These are phyloP conservation scores for Lophiotrema nucula DNA, from an alignment of 495 filamentous ascomycete genomes.

Conservation along the genomic window DNA sequence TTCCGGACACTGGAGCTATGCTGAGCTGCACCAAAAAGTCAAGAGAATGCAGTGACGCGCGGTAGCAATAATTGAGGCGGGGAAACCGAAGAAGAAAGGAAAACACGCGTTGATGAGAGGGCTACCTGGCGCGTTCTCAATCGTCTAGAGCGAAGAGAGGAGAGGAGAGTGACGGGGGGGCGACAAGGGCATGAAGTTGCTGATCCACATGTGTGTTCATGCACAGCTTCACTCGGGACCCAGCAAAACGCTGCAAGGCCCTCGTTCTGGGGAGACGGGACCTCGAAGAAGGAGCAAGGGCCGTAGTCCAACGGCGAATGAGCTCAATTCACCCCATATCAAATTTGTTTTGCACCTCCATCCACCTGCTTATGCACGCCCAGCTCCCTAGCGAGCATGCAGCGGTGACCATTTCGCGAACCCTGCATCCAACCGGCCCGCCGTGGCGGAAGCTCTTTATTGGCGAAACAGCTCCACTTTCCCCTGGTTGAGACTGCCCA, in stretches of 20 bases:
- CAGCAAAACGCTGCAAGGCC: conserved; percentile 12
- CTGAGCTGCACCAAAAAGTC: background rate
- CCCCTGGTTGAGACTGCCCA: background rate
- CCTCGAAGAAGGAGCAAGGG: background rate
- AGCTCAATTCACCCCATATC: conserved; percentile 21
- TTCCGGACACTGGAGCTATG: conserved; percentile 1
- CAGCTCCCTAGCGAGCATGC: conserved; percentile 13
- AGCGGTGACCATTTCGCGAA: background rate
- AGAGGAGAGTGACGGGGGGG: conserved; percentile 14
- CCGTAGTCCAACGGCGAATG: conserved; percentile 4
- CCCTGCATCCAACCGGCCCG: conserved; percentile 21
- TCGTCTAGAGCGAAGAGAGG: conserved; percentile 2
- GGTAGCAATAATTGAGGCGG: background rate
- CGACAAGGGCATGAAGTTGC: conserved; percentile 21
- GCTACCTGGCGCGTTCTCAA: conserved; percentile 22
- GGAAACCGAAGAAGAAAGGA: background rate
- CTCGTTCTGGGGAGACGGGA: conserved; percentile 17
- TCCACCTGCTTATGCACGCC: conserved; percentile 15
- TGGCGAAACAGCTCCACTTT: conserved; percentile 17
- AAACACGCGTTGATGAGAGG: conserved; percentile 5
- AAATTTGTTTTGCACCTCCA: conserved; percentile 28
- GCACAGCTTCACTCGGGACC: conserved; percentile 12
- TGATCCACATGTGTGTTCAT: conserved; percentile 25
- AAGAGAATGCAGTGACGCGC: background rate
- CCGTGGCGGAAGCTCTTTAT: conserved; percentile 18